Base-by-base conservation (phyloP, 2,329 filamentous ascomycete genomes). In the Epichloe festucae region DNA sequence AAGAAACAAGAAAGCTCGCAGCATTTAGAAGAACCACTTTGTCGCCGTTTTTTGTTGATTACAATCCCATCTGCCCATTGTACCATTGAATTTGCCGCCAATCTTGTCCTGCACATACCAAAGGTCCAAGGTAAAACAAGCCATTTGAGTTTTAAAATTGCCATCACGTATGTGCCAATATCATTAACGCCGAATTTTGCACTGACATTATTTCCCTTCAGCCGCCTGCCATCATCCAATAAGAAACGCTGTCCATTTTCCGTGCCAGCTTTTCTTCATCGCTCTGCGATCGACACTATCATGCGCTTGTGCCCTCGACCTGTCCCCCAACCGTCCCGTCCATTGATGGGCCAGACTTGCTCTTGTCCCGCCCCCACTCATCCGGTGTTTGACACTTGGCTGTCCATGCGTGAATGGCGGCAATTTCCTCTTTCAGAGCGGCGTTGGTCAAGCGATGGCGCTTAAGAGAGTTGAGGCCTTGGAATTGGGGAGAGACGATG, bases 321-420 rank as follows among this genome's bases (percentile, higher is more conserved):
- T 69, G 68, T 0, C 71, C 72, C 1, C 59, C 67, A 0, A 70
- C 66, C 0, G 72, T 75, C 7, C 73, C 73, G 14, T 73, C 68
- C 54, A 73, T 50, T 0, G 71, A 67, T 40, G 71, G 72, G 57
- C 52, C 65, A 7, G 62, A 60, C 5, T 61, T 61, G 23, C 67
- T 68, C 59, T 63, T 67, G 68, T 85, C 78, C 67, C 79, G 82
- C 70, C 87, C 80, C 82, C 86, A 95, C 72, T 96, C 88, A 62
- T 89, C 87, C 0, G 88, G 87, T 8, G 90, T 96, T 72, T 89
- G 86, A 67, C 90, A 95, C 70, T 89, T 94, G 31, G 89, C 88
- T 52, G 88, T 94, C 90, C 90, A 96, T 40, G 90, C 90, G 72
- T 96, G 90, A 60, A 96, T 95, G 57, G 79, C 80, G 15, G 87